phyloP scores from a whole-genome alignment of 2,329 filamentous ascomycete species.

The Herpotrichia juniperi region DNA sequence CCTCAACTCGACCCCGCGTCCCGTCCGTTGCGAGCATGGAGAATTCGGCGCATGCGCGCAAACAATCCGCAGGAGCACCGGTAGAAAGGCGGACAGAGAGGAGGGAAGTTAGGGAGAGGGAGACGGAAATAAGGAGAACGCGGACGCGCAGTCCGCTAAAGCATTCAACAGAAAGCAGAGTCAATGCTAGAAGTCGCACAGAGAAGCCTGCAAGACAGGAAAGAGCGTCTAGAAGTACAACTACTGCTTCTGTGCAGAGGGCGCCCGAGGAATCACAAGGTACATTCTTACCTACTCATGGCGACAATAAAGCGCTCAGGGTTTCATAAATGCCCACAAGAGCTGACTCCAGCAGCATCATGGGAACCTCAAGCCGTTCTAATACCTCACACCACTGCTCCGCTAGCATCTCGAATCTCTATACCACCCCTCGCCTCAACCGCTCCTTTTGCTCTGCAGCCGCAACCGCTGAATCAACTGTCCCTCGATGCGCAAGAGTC shows the following conservation, averaged over 20 bases:
- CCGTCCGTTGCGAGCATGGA: slow-evolving; percentile 33
- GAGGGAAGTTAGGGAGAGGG: slow-evolving; percentile 42
- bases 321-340: background rate
- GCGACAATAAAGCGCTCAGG: slow-evolving; percentile 7
- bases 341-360: slow-evolving; percentile 40
- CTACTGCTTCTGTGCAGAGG: slow-evolving; percentile 24
- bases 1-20: slow-evolving; percentile 45
- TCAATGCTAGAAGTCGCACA: slow-evolving; percentile 36
- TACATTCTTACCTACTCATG: slow-evolving; percentile 8
- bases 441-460: slow-evolving; percentile 72
- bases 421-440: slow-evolving; percentile 67
- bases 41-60: slow-evolving; percentile 36
- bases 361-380: slow-evolving; percentile 86
- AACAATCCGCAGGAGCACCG: slow-evolving; percentile 25
- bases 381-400: slow-evolving; percentile 71
- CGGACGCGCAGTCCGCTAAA: slow-evolving; percentile 46
- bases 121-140: slow-evolving; percentile 41
- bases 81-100: slow-evolving; percentile 43
- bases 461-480: slow-evolving; percentile 71
- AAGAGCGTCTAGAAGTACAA: slow-evolving; percentile 25
- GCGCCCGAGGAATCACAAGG: slow-evolving; percentile 30
- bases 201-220: slow-evolving; percentile 39
- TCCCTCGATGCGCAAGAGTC: slow-evolving; percentile 83
- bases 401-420: slow-evolving; percentile 72
- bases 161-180: slow-evolving; percentile 38